phyloP scores from a whole-genome alignment of 441 rosid genomes.

The Arabidopsis lyrata region DNA sequence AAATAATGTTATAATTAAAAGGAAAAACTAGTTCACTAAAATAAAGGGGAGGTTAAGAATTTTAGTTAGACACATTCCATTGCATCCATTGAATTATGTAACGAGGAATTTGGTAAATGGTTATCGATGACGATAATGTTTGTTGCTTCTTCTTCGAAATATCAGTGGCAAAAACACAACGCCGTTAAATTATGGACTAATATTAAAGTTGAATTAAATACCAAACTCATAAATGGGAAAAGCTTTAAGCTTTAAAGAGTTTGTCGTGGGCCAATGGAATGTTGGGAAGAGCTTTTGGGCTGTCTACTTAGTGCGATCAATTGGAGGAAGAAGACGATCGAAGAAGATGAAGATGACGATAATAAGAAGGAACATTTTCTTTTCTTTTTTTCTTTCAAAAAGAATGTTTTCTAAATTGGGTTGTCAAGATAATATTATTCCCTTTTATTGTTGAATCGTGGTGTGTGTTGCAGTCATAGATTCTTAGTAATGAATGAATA shows the following conservation, averaged over 20 bases:
- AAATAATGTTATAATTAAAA: neutral
- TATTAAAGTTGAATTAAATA: neutral
- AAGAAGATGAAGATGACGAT: neutral
- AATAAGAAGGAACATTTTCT: neutral
- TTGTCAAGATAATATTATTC: constrained; percentile 16
- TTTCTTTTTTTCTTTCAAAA: neutral
- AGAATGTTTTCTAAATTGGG: constrained; percentile 17
- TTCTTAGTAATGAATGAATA: constrained; percentile 29
- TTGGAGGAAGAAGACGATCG: neutral
- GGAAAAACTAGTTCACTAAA: constrained; percentile 1
- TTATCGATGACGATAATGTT: too few relatives aligned
- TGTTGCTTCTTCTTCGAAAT: too few relatives aligned
- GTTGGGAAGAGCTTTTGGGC: constrained; percentile 2
- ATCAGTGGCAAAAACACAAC: too few relatives aligned
- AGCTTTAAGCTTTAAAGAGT: neutral
- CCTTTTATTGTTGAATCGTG: constrained; percentile 17
- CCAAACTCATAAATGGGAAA: neutral
- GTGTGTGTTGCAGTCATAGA: constrained; percentile 28
- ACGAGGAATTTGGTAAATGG: neutral
- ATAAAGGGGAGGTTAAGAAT: neutral
- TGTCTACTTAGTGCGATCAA: constrained; percentile 20
- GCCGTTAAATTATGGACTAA: too few relatives aligned
- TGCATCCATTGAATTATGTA: constrained; percentile 7
- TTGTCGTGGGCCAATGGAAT: neutral
- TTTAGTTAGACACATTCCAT: neutral